Evolutionary conservation across 2,329 filamentous ascomycete genomes (phyloP), one percentile per base, ranked within the genome.

Genomic region (Nemania sp.): DNA sequence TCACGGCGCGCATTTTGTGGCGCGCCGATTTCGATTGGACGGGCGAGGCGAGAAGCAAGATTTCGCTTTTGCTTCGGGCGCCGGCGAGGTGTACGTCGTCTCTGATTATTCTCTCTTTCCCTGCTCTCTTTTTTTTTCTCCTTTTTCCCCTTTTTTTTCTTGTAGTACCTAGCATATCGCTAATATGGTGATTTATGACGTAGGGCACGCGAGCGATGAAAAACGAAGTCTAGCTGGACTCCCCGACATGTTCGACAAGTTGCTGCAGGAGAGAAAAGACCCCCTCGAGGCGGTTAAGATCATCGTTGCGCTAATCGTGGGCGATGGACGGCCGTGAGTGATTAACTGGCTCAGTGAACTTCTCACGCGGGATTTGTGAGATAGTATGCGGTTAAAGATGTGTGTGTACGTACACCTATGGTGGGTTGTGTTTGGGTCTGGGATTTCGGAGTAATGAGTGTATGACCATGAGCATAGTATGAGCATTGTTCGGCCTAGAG

Each of bases 21-120:
- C 81, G 79, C 54, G 88, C 92, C 51, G 79, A 79, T 1, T 92
- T 93, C 73, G 90, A 93, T 77, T 93, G 90, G 90, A 90, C 90
- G 0, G 91, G 91, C 5, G 91, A 93, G 75, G 90, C 89, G 4
- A 85, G 86, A 73, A 92, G 86, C 71, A 81, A 82, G 52, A 78
- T 92, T 18, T 80, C 80, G 4, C 81, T 90, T 11, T 76, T 87
- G 69, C 80, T 88, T 1, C 85, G 86, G 4, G 80, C 89, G 47
- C 90, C 90, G 0, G 83, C 81, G 7, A 87, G 86, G 75, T 93
- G 90, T 92, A 79, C 85, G 89, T 86, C 11, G 20, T 62, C 26
- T 51, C 32, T 41, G 27, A 22, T 27, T 27, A 32, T 35, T 49
- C 22, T 29, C 32, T 49, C 11, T 60, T 47, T n/a, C 4, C n/a